phyloP scores from a whole-genome alignment of 768 basidiomycete genomes.

The Podaxis sp. region DNA sequence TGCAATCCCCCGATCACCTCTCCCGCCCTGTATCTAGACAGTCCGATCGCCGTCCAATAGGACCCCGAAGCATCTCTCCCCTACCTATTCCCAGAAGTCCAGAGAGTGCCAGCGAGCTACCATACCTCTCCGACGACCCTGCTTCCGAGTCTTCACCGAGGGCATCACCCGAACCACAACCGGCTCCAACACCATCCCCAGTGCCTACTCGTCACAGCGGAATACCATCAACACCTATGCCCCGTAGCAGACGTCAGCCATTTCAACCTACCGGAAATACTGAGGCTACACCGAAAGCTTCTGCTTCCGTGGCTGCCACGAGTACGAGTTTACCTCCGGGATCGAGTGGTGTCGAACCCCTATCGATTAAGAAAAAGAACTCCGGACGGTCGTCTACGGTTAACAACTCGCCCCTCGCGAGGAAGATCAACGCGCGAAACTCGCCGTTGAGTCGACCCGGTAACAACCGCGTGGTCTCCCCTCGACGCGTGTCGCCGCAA shows the following conservation, averaged over 20 bases:
- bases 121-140: conserved; percentile 46
- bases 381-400: conserved; percentile 52
- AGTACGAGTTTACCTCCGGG: conserved; percentile 31
- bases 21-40: conserved; percentile 47
- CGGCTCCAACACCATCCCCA: conserved; percentile 22
- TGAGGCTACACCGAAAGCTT: conserved; percentile 53
- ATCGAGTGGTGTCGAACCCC: conserved; percentile 58
- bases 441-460: conserved; percentile 52
- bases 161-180: conserved; percentile 9
- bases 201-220: conserved; percentile 26
- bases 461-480: conserved; percentile 43
- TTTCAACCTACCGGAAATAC: conserved; percentile 54
- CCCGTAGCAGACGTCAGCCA: conserved; percentile 71
- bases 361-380: conserved; percentile 84
- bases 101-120: conserved; percentile 32
- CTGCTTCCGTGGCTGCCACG: conserved; percentile 22
- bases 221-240: conserved; percentile 46
- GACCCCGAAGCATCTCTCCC: conserved; percentile 77
- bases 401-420: conserved; percentile 31
- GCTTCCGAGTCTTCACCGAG: conserved; percentile 18
- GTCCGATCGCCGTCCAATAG: conserved; percentile 61
- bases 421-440: conserved; percentile 44
- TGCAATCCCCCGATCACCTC: conserved; percentile 25
- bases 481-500: conserved; percentile 57
- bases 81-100: conserved; percentile 51